Percentiles rank a stretch among this genome's conserved stretches.
Conservation (phyloP, 164 flowering plant species). For the Brasenia schreberi region DNA sequence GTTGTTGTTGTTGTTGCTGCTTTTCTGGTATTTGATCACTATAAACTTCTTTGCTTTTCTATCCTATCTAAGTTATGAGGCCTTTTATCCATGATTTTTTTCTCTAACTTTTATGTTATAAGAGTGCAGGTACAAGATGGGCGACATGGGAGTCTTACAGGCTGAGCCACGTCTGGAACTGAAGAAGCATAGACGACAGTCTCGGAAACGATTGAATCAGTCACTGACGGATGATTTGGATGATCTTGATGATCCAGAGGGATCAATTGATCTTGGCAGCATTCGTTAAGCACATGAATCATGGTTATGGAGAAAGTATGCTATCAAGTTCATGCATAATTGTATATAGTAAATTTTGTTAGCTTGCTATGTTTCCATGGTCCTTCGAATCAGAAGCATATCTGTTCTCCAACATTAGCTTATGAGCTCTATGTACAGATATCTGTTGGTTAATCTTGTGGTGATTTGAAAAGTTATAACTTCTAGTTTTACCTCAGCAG, state of each 20-base stretch:
- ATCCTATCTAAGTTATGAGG: background rate
- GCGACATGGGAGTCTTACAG: constrained; percentile 60
- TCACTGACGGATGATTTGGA: constrained; percentile 53
- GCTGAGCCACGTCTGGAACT: constrained; percentile 70
- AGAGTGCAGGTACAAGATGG: constrained; percentile 54
- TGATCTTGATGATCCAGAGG: constrained; percentile 44
- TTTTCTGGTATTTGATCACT: too few species aligned
- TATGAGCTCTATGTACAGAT: too few species aligned
- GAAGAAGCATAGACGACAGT: constrained; percentile 78
- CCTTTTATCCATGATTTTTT: background rate
- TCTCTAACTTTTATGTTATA: background rate
- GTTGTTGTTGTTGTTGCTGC: too few species aligned
- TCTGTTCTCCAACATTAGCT: too few species aligned
- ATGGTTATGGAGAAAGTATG: background rate
- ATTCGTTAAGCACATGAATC: background rate
- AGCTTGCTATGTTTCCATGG: background rate
- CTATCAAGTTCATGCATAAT: background rate
- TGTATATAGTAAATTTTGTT: background rate
- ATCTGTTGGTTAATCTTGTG: too few species aligned
- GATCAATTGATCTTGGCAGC: constrained; percentile 13
- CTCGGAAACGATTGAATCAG: constrained; percentile 74
- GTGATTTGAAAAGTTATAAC: too few species aligned
- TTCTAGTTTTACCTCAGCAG: too few species aligned
- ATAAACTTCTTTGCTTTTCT: background rate
- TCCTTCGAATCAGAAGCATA: background rate